Percentiles rank a stretch among this genome's conserved stretches.
Evolutionary conservation across 225 moss, liverwort and hornwort genomes (phyloP).

Genomic region (Antitrichia curtipendula): DNA sequence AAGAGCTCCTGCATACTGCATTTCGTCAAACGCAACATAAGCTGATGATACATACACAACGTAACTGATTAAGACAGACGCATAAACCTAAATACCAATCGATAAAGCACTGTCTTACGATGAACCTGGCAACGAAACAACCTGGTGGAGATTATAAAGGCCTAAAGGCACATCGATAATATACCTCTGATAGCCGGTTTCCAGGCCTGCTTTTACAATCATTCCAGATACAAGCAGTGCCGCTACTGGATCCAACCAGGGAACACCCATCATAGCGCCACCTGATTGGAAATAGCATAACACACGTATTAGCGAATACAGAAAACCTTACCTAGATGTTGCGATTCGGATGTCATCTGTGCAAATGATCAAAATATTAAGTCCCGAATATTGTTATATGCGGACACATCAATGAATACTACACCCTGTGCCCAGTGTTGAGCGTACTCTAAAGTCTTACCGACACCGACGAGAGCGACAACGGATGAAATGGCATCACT

Average conservation of each 20-base stretch:
- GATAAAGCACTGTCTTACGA: not conserved
- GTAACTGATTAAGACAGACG: not conserved
- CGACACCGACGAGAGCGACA: constrained; percentile 83
- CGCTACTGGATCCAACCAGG: constrained; percentile 81
- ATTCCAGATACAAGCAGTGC: constrained; percentile 87
- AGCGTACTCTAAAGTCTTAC: constrained; percentile 16
- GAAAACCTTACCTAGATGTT: not conserved
- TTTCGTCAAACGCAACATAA: not conserved
- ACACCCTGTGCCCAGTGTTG: not conserved
- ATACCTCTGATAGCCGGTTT: constrained; percentile 85
- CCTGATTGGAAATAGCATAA: constrained; percentile 4
- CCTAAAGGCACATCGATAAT: not conserved
- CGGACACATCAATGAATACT: not conserved
- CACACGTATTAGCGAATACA: not conserved
- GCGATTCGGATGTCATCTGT: not conserved
- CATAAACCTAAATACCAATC: not conserved
- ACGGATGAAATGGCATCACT: constrained; percentile 93
- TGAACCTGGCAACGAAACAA: not conserved
- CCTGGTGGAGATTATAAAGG: not conserved
- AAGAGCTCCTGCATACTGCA: constrained; percentile 86
- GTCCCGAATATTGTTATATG: not conserved
- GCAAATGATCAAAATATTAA: not conserved
- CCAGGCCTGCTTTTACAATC: constrained; percentile 83
- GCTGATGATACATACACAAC: not conserved
- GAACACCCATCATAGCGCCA: constrained; percentile 70